Conservation (phyloP, 2,329 filamentous ascomycete species). For the Apiospora saccharicola region DNA sequence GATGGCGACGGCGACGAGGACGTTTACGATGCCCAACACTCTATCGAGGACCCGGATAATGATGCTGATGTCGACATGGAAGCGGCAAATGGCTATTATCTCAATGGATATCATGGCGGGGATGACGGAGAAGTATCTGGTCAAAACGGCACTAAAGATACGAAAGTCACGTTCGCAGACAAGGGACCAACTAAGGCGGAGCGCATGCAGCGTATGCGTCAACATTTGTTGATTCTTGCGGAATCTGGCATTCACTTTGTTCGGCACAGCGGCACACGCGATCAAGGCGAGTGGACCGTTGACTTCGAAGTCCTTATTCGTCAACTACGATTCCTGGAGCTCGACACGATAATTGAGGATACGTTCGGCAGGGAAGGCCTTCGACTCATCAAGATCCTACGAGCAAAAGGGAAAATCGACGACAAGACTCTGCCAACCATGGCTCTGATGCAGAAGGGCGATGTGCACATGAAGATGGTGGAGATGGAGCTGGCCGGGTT, state of each 20-base stretch:
- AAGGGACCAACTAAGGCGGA: constrained; percentile 49
- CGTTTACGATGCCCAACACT: constrained; percentile 18
- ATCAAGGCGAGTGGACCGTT: constrained; percentile 80
- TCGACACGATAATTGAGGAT: constrained; percentile 82
- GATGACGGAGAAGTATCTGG: constrained; percentile 26
- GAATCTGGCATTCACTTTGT: constrained; percentile 75
- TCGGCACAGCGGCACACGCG: constrained; percentile 68
- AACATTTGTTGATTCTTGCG: constrained; percentile 76
- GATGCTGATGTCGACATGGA: constrained; percentile 31
- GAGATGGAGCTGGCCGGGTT: constrained; percentile 87
- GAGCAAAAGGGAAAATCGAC: constrained; percentile 90
- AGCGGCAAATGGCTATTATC: constrained; percentile 31
- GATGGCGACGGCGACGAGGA: constrained; percentile 38
- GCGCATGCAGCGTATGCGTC: constrained; percentile 68
- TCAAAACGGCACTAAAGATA: constrained; percentile 40
- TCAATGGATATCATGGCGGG: constrained; percentile 38
- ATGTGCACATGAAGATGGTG: constrained; percentile 84
- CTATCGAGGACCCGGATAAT: constrained; percentile 48
- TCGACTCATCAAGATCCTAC: constrained; percentile 84
- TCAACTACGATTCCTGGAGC: constrained; percentile 75
- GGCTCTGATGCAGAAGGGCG: constrained; percentile 83
- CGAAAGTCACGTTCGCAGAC: constrained; percentile 62
- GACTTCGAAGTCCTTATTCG: constrained; percentile 79
- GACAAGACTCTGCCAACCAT: constrained; percentile 86
- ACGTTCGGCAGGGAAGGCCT: constrained; percentile 79